Conservation (phyloP, 106 monocot species). For the Acanthochlamys bracteata region DNA sequence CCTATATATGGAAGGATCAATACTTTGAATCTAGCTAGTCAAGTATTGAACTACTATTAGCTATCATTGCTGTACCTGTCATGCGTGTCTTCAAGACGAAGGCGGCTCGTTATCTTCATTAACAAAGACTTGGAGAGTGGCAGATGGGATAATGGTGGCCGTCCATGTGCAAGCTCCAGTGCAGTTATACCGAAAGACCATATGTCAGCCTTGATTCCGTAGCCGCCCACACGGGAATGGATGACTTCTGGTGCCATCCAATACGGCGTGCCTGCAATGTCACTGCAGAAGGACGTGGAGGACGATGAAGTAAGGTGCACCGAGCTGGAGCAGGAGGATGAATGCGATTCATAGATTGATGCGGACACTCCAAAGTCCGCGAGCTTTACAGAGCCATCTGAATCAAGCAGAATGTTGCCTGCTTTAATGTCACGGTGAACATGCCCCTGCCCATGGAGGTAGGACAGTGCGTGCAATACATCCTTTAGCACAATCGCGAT, state of each 20-base stretch:
- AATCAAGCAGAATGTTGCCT: slow-evolving; percentile 67
- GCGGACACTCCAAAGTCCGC: slow-evolving; percentile 81
- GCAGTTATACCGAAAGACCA: slow-evolving; percentile 91
- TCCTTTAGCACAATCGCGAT: slow-evolving; percentile 52
- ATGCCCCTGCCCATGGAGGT: slow-evolving; percentile 61
- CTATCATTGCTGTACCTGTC: background rate
- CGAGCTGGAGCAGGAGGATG: slow-evolving; percentile 5
- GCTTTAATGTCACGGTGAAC: slow-evolving; percentile 73
- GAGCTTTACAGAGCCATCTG: slow-evolving; percentile 58
- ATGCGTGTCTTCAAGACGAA: slow-evolving; percentile 37
- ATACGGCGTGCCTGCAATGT: slow-evolving; percentile 67
- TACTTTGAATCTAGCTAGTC: background rate
- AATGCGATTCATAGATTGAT: slow-evolving; percentile 52
- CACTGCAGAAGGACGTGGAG: slow-evolving; percentile 30
- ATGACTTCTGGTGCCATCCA: slow-evolving; percentile 93
- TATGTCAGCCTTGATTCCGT: slow-evolving; percentile 72
- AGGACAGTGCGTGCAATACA: slow-evolving; percentile 40
- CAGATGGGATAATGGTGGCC: slow-evolving; percentile 63
- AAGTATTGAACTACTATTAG: background rate
- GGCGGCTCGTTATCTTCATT: slow-evolving; percentile 49
- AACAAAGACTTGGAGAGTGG: slow-evolving; percentile 60
- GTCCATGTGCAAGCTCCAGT: slow-evolving; percentile 63
- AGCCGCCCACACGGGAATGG: slow-evolving; percentile 67
- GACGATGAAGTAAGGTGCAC: slow-evolving; percentile 11
- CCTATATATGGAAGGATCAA: background rate